A percentile compares a stretch with the other conserved stretches of the same genome.
Conservation (phyloP, 2,329 filamentous ascomycete species). For the Huntiella abstrusa region DNA sequence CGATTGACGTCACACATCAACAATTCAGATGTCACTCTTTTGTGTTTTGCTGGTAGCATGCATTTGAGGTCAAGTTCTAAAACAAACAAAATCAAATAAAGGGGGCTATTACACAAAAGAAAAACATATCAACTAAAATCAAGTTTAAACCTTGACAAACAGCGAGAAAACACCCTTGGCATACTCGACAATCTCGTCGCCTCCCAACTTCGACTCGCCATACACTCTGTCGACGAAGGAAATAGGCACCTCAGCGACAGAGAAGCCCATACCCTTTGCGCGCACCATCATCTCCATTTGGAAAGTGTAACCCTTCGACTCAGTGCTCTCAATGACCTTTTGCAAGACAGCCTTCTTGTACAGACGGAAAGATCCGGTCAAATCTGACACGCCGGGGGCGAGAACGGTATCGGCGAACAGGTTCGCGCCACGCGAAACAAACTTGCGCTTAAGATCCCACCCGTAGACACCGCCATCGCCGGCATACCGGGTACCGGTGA, state of each 20-base stretch:
- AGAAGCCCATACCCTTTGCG: constrained; percentile 88
- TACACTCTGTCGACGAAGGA: constrained; percentile 90
- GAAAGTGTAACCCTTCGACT: constrained; percentile 96
- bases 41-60: too few relatives aligned
- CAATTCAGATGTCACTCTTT: neutral
- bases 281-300: constrained; percentile 99
- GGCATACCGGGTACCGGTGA: constrained; percentile 88
- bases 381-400: constrained; percentile 79
- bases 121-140: neutral
- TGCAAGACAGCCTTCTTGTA: constrained; percentile 84
- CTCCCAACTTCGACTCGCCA: constrained; percentile 85
- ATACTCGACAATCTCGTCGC: constrained; percentile 92
- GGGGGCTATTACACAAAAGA: neutral
- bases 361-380: constrained; percentile 85
- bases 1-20: too few relatives aligned
- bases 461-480: constrained; percentile 79
- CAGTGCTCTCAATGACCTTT: constrained; percentile 74
- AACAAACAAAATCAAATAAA: neutral
- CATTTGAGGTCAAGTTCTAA: neutral
- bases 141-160: constrained; percentile 54
- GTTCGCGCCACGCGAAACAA: constrained; percentile 76
- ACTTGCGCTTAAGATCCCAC: constrained; percentile 85
- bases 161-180: constrained; percentile 64
- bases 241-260: constrained; percentile 88
- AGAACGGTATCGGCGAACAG: constrained; percentile 90